A percentile compares a stretch with the other conserved stretches of the same genome.
phyloP scores from a whole-genome alignment of 1,139 yeast species.

The Yamadazyma atmosphaerica region DNA sequence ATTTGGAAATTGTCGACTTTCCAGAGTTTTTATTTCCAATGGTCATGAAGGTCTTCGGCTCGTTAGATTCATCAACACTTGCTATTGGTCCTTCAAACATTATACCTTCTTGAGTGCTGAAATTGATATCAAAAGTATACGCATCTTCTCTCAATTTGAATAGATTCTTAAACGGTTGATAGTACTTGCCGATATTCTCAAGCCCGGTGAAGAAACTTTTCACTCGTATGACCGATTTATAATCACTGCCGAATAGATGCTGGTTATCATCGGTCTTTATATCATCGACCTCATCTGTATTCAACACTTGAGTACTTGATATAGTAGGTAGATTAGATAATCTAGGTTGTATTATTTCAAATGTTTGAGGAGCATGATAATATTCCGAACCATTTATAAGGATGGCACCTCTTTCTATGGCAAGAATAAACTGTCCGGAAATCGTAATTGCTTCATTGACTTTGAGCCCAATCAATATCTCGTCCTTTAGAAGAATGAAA shows the following conservation, averaged over 20 bases:
- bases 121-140: constrained; percentile 40
- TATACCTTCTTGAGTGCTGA: constrained; percentile 23
- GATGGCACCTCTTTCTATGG: constrained; percentile 59
- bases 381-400: constrained; percentile 55
- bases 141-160: constrained; percentile 24
- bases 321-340: constrained; percentile 58
- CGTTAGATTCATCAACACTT: constrained; percentile 5
- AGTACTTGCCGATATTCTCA: constrained; percentile 45
- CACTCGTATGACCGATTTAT: constrained; percentile 46
- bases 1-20: constrained; percentile 69
- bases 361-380: constrained; percentile 30
- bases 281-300: constrained; percentile 27
- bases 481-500: constrained; percentile 27
- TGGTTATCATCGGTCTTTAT: constrained; percentile 25
- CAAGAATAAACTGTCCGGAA: constrained; percentile 58
- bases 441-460: constrained; percentile 50
- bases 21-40: constrained; percentile 72
- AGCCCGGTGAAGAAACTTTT: constrained; percentile 41
- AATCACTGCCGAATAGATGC: constrained; percentile 36
- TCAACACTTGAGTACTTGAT: constrained; percentile 45
- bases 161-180: constrained; percentile 50
- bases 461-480: constrained; percentile 43
- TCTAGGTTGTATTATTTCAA: constrained; percentile 49
- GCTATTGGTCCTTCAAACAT: constrained; percentile 6
- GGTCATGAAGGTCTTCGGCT: constrained; percentile 27